These are phyloP conservation scores for Kalanchoe fedtschenkoi DNA, from an alignment of 164 flowering plant species.

Conservation along the genomic window DNA sequence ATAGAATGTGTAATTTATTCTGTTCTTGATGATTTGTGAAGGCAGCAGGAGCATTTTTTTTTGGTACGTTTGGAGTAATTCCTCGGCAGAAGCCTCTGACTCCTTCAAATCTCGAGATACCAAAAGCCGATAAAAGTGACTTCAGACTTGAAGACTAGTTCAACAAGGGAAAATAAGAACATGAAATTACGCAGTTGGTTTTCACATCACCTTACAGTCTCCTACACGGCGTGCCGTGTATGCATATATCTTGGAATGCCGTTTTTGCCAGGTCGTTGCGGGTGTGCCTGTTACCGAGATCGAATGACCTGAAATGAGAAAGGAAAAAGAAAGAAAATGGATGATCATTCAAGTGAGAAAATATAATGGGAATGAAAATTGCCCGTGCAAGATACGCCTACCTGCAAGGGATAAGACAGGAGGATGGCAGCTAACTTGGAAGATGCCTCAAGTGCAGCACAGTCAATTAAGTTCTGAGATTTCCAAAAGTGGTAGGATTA, in stretches of 20 bases:
- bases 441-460: slow-evolving; percentile 72
- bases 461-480: slow-evolving; percentile 67
- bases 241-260: slow-evolving; percentile 68
- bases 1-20: no score
- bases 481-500: not conserved
- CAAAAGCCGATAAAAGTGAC: not conserved
- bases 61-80: slow-evolving; percentile 69
- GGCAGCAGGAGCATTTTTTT: slow-evolving; percentile 91
- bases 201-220: slow-evolving; percentile 64
- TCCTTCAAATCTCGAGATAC: slow-evolving; percentile 76
- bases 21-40: slow-evolving; percentile 34
- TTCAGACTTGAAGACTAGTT: not conserved
- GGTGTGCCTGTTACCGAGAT: slow-evolving; percentile 79
- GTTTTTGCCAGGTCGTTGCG: slow-evolving; percentile 72
- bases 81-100: slow-evolving; percentile 85
- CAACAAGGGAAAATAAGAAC: not conserved
- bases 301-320: slow-evolving; percentile 70
- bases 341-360: not conserved
- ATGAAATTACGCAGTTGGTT: not conserved
- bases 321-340: no score
- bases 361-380: not conserved
- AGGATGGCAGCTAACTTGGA: slow-evolving; percentile 88
- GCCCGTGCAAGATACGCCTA: slow-evolving; percentile 9
- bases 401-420: slow-evolving; percentile 88
- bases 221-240: slow-evolving; percentile 82